Percentiles rank a stretch among this genome's conserved stretches.
Evolutionary conservation across 371 early-diverging fungal genomes (phyloP).

Genomic region (Mucor circinelloides): DNA sequence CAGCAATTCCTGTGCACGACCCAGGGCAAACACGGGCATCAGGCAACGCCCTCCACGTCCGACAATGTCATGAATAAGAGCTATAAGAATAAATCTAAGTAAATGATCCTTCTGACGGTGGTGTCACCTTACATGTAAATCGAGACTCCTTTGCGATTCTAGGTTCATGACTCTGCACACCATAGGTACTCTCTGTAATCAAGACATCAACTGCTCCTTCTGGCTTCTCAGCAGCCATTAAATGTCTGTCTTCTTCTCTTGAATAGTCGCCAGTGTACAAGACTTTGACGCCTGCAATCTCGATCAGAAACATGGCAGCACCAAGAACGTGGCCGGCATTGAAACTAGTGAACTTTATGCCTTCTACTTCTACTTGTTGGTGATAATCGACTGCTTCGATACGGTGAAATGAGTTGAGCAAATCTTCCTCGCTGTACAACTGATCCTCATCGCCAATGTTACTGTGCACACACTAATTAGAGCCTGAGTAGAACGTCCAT

Average conservation of each 20-base stretch:
- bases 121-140: slow-evolving; percentile 74
- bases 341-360: slow-evolving; percentile 95
- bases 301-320: slow-evolving; percentile 99
- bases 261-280: slow-evolving; percentile 99
- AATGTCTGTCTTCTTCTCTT: slow-evolving; percentile 99
- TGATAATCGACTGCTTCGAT: slow-evolving; percentile 99
- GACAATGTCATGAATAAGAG: slow-evolving; percentile 91
- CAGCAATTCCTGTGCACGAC: slow-evolving; percentile 98
- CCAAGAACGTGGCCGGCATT: slow-evolving; percentile 99
- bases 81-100: slow-evolving; percentile 25
- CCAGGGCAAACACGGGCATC: slow-evolving; percentile 99
- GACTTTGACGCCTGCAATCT: slow-evolving; percentile 94
- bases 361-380: slow-evolving; percentile 95
- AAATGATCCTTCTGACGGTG: neutral
- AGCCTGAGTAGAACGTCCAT: neutral
- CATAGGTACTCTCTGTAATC: slow-evolving; percentile 99
- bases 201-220: slow-evolving; percentile 89
- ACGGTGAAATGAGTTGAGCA: slow-evolving; percentile 88
- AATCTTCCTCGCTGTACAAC: slow-evolving; percentile 96
- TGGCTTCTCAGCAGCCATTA: slow-evolving; percentile 98
- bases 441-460: slow-evolving; percentile 87
- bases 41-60: slow-evolving; percentile 97
- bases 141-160: slow-evolving; percentile 94
- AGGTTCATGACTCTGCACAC: slow-evolving; percentile 98
- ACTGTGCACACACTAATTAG: slow-evolving; percentile 37